phyloP scores from a whole-genome alignment of 140 eudicot species.

The Anethum foeniculum region DNA sequence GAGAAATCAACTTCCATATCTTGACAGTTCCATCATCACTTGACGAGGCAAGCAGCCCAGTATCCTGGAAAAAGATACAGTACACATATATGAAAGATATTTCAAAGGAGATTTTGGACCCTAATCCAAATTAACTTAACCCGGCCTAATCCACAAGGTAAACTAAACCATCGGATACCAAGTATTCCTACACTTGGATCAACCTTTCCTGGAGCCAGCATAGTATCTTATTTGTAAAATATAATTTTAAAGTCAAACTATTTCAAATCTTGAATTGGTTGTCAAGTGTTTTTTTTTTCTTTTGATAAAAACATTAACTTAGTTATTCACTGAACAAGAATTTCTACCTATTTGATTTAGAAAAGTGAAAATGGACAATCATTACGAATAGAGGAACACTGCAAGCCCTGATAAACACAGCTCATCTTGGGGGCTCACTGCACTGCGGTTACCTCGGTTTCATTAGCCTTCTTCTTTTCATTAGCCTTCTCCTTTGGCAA shows the following conservation, averaged over 20 bases:
- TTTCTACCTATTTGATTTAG: not conserved
- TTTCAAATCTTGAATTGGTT: not conserved
- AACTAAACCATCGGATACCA: not conserved
- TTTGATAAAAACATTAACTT: not conserved
- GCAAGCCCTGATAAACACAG: not conserved
- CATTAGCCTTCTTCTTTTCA: slow-evolving; percentile 1
- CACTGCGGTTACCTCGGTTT: slow-evolving; percentile 36
- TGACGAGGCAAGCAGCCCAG: slow-evolving; percentile 61
- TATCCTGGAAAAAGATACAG: slow-evolving; percentile 33
- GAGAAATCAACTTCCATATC: slow-evolving; percentile 59
- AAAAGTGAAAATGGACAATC: not conserved
- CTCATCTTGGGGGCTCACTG: slow-evolving; percentile 23
- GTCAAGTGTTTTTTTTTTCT: not conserved
- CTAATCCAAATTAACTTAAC: not conserved
- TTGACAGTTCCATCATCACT: slow-evolving; percentile 79
- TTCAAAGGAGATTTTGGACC: not conserved
- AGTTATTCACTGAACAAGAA: not conserved
- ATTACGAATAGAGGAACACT: not conserved
- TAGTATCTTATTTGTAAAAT: not conserved
- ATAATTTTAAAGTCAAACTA: not conserved
- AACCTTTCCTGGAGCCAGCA: not conserved
- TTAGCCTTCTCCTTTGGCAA: slow-evolving; percentile 18
- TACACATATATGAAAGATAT: not conserved
- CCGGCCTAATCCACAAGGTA: not conserved
- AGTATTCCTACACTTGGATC: not conserved